Evolutionary conservation across 495 filamentous ascomycete genomes (phyloP).

Genomic region (Lophiotrema nucula): DNA sequence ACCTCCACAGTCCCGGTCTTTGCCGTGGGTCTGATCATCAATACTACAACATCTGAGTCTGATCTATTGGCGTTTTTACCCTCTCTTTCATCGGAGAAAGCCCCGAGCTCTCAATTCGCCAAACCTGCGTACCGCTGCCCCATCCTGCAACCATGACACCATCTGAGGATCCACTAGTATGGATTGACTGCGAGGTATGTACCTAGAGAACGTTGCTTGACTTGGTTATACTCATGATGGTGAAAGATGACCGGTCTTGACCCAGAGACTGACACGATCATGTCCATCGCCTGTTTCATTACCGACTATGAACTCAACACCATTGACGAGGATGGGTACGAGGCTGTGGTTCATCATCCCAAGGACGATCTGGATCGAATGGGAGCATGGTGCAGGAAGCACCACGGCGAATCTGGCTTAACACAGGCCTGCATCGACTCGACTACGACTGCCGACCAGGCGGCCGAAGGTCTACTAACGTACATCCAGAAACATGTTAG

Average conservation of each 20-base stretch:
- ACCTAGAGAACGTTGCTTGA: neutral
- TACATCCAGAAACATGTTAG: slow-evolving; percentile 76
- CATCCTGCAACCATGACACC: no score
- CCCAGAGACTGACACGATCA: slow-evolving; percentile 72
- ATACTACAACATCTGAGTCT: no score
- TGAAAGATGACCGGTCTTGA: slow-evolving; percentile 90
- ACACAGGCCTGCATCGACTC: slow-evolving; percentile 75
- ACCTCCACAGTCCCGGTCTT: no score
- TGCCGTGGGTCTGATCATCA: no score
- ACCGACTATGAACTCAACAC: slow-evolving; percentile 76
- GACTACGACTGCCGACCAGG: slow-evolving; percentile 65
- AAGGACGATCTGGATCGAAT: slow-evolving; percentile 71
- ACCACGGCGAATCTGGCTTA: slow-evolving; percentile 71
- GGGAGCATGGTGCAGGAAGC: slow-evolving; percentile 67
- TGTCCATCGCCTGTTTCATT: slow-evolving; percentile 92
- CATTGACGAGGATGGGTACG: slow-evolving; percentile 74
- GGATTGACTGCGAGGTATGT: slow-evolving; percentile 95
- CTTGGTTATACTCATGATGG: neutral
- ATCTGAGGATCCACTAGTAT: slow-evolving; percentile 67
- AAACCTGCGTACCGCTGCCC: no score
- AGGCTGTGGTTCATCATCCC: slow-evolving; percentile 73
- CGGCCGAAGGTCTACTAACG: slow-evolving; percentile 67
- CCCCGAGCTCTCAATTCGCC: no score
- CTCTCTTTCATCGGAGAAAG: no score
- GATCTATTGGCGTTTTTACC: no score